phyloP scores from a whole-genome alignment of 2,329 filamentous ascomycete species.

The Xylariaceae sp. region DNA sequence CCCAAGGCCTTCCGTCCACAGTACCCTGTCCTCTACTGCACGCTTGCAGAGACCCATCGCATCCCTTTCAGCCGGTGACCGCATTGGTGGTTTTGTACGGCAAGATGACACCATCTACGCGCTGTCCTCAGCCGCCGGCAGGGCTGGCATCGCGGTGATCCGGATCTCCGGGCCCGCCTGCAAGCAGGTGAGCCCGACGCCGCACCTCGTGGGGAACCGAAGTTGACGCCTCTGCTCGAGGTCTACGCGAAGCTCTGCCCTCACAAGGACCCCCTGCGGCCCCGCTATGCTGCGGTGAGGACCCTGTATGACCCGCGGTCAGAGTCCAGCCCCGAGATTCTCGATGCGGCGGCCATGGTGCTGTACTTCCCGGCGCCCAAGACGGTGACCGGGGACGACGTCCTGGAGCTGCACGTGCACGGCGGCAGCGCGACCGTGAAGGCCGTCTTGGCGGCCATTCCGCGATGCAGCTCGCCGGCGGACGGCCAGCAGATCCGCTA shows the following conservation, averaged over 20 bases:
- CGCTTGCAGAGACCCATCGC: too few relatives aligned
- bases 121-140: slow-evolving; percentile 76
- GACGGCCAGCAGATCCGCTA: slow-evolving; percentile 54
- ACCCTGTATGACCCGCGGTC: slow-evolving; percentile 54
- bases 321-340: slow-evolving; percentile 43
- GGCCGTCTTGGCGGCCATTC: slow-evolving; percentile 73
- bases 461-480: slow-evolving; percentile 32
- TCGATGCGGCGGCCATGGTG: slow-evolving; percentile 72
- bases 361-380: slow-evolving; percentile 75
- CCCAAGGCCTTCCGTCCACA: too few relatives aligned
- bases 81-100: too few relatives aligned
- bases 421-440: slow-evolving; percentile 84
- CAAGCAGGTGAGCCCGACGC: slow-evolving; percentile 24
- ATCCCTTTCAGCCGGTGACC: too few relatives aligned
- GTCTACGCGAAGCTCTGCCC: slow-evolving; percentile 47
- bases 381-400: slow-evolving; percentile 86
- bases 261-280: slow-evolving; percentile 32
- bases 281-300: slow-evolving; percentile 61
- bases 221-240: slow-evolving; percentile 26
- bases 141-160: slow-evolving; percentile 84
- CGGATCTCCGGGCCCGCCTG: slow-evolving; percentile 77
- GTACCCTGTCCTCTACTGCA: too few relatives aligned
- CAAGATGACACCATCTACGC: slow-evolving; percentile 74
- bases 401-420: slow-evolving; percentile 91
- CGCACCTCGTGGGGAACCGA: too few relatives aligned